Base-by-base conservation (phyloP, 768 basidiomycete genomes). In the Psilocybe subaeruginosa region DNA sequence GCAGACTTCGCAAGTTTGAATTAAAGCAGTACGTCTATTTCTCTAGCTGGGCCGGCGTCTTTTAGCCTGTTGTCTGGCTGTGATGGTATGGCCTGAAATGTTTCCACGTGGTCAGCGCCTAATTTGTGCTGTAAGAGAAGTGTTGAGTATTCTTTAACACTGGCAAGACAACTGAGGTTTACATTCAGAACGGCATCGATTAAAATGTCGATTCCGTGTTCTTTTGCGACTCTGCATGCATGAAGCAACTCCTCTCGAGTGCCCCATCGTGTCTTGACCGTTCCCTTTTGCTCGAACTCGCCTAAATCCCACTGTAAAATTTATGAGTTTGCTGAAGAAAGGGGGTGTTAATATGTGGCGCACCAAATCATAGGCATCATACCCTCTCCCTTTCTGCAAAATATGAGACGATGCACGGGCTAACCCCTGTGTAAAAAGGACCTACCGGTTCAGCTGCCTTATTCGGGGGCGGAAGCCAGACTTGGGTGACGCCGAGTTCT, bases 131-230 rank as follows among this genome's bases (percentile, higher is more conserved):
- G 23, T 52, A 50, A 63, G 60, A 41, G 43, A 69, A 46, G 65
- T 62, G 30, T 17, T 53, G 39, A 67, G 35, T 37, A n/a, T 35
- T 55, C 17, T 11, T 50, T 48, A 30, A 14, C n/a, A 58, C 48
- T n/a, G 19, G 17, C 23, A 23, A 23, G 29, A 58, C 47, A 33
- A n/a, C 12, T 17, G 27, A 35, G 47, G 65, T 78, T 70, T 64
- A 95, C 95, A 74, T 96, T 96, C 61, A 98, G 79, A 3, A 98
- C 92, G 1, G 93, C 93, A 66, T 97, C 95, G 51, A 95, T 87
- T 27, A 93, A 74, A 39, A 94, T 82, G 63, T 90, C 87, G 16
- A 98, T 83, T 4, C 88, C 87, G 65, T 85, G 82, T 61, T 82
- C 76, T 65, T 80, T 82, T 2, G 95, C 95, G n/a, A 76, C 74